phyloP scores from a whole-genome alignment of 768 basidiomycete genomes.

The Floccularia luteovirens region DNA sequence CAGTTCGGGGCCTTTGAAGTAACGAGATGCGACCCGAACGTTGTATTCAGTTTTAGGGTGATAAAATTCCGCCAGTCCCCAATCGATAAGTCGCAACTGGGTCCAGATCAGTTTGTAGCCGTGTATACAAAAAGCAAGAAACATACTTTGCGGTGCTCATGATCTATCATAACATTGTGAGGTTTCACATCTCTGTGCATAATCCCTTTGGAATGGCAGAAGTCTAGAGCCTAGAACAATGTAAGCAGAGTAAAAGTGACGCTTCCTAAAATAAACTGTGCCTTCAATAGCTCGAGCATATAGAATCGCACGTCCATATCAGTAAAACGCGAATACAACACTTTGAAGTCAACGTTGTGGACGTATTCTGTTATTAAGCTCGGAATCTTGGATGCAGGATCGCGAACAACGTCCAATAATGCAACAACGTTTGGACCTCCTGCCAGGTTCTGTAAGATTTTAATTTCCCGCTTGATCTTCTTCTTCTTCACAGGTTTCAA shows the following conservation, averaged over 20 bases:
- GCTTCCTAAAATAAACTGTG: slow-evolving; percentile 14
- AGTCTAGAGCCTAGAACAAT: slow-evolving; percentile 75
- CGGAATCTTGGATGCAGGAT: slow-evolving; percentile 94
- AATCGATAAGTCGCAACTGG: slow-evolving; percentile 93
- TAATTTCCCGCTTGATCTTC: slow-evolving; percentile 99
- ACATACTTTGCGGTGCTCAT: slow-evolving; percentile 86
- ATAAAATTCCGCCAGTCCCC: slow-evolving; percentile 98
- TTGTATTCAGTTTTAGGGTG: slow-evolving; percentile 98
- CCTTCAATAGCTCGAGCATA: slow-evolving; percentile 95
- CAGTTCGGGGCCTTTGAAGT: slow-evolving; percentile 97
- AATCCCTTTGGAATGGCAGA: slow-evolving; percentile 96
- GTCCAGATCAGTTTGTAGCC: slow-evolving; percentile 5
- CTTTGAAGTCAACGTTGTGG: slow-evolving; percentile 97
- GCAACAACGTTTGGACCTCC: slow-evolving; percentile 95
- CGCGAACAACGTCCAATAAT: slow-evolving; percentile 91
- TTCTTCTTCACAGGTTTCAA: slow-evolving; percentile 99
- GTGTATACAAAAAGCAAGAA: slow-evolving; percentile 1
- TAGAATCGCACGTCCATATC: slow-evolving; percentile 96
- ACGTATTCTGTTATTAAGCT: slow-evolving; percentile 97
- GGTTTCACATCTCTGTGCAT: slow-evolving; percentile 99
- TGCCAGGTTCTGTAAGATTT: slow-evolving; percentile 93
- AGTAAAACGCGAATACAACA: slow-evolving; percentile 90
- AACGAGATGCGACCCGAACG: slow-evolving; percentile 93
- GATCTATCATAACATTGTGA: slow-evolving; percentile 99
- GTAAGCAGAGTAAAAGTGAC: slow-evolving; percentile 10